Evolutionary conservation across 495 filamentous ascomycete genomes (phyloP).

Genomic region (Penicillium pulvis): DNA sequence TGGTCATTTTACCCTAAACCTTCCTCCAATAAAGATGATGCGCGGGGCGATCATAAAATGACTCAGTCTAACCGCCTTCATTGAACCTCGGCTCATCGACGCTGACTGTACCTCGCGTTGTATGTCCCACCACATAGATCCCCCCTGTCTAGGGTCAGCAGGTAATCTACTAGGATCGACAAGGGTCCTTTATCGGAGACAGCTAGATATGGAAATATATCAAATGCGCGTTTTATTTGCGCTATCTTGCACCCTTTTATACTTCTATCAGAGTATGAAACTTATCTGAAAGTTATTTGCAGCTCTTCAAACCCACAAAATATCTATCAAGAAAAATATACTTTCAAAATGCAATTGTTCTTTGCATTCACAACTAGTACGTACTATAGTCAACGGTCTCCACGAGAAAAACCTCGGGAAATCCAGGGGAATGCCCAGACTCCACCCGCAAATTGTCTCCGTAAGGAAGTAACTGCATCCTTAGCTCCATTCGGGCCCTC

Average conservation of each 20-base stretch:
- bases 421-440: slow-evolving; percentile 24
- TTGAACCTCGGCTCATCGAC: slow-evolving; percentile 30
- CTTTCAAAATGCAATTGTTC: neutral
- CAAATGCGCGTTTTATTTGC: neutral
- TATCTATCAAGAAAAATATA: neutral
- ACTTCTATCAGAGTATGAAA: neutral
- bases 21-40: slow-evolving; percentile 9
- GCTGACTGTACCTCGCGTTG: slow-evolving; percentile 7
- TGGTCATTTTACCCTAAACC: slow-evolving; percentile 4
- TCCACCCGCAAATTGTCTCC: neutral
- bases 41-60: slow-evolving; percentile 21
- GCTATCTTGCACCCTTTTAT: neutral
- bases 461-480: neutral
- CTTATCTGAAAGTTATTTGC: neutral
- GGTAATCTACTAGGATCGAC: neutral
- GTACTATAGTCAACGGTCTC: neutral
- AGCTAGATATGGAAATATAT: neutral
- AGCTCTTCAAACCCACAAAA: neutral
- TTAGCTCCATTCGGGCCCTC: slow-evolving; percentile 4
- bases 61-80: slow-evolving; percentile 23
- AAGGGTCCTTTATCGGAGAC: neutral
- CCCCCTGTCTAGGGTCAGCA: neutral
- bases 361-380: neutral
- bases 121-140: neutral
- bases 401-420: slow-evolving; percentile 38